A percentile compares a stretch with the other conserved stretches of the same genome.
Evolutionary conservation across 1,284 basidiomycete species (phyloP).

Genomic region (Rugosomyces carneus): DNA sequence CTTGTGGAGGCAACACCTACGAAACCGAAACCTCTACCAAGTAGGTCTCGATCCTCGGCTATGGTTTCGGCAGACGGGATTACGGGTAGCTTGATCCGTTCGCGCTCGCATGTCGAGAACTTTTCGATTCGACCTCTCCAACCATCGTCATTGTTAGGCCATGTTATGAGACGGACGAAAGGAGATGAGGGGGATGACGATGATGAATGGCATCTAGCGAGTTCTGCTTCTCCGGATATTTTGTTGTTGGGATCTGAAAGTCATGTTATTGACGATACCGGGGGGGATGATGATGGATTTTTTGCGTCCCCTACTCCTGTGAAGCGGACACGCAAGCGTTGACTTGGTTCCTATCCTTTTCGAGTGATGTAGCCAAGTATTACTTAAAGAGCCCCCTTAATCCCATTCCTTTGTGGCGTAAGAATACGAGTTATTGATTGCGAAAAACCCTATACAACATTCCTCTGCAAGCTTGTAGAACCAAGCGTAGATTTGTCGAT

Average conservation of each 20-base stretch:
- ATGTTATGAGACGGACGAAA: constrained; percentile 5
- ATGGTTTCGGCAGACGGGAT: not conserved
- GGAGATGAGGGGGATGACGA: constrained; percentile 25
- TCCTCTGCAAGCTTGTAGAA: not conserved
- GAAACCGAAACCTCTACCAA: constrained; percentile 28
- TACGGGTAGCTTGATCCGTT: not conserved
- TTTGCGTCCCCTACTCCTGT: constrained; percentile 10
- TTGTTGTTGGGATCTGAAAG: constrained; percentile 21
- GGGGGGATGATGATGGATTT: not conserved
- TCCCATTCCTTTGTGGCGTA: not conserved
- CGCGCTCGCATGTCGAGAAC: not conserved
- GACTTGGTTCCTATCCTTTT: not conserved
- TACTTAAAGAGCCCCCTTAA: not conserved
- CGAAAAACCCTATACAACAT: not conserved
- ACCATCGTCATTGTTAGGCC: not conserved
- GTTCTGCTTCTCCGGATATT: constrained; percentile 30
- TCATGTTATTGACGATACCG: constrained; percentile 6
- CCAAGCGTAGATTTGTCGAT: not conserved
- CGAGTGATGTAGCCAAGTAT: too few species aligned
- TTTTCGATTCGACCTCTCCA: not conserved
- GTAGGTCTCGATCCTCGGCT: constrained; percentile 5
- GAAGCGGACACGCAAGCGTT: constrained; percentile 11
- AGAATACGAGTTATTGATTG: not conserved
- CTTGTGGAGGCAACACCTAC: constrained; percentile 57
- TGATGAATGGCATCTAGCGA: constrained; percentile 33